phyloP scores from a whole-genome alignment of 768 basidiomycete species.

The Psilocybe azurescens region DNA sequence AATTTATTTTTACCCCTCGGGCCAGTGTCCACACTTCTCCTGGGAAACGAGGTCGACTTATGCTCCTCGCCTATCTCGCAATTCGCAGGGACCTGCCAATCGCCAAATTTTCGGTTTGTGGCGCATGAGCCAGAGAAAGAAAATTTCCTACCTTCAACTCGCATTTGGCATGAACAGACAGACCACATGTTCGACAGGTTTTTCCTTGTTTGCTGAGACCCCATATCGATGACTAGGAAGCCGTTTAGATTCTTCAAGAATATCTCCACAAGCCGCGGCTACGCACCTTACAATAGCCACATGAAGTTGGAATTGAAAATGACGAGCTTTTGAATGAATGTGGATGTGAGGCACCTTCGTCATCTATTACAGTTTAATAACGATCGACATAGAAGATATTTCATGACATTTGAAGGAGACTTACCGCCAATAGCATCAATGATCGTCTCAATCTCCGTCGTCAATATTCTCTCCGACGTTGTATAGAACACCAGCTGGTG shows the following conservation, averaged over 20 bases:
- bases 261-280: not conserved
- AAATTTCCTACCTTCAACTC: conserved; percentile 70
- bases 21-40: conserved; percentile 24
- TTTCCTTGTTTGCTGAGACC: conserved; percentile 88
- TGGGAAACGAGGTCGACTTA: conserved; percentile 30
- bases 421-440: conserved; percentile 65
- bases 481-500: conserved; percentile 62
- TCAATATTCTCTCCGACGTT: conserved; percentile 61
- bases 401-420: conserved; percentile 22
- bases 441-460: conserved; percentile 70
- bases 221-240: conserved; percentile 78
- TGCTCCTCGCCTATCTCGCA: conserved; percentile 48
- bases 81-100: conserved; percentile 57
- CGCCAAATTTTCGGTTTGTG: conserved; percentile 10
- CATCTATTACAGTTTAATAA: conserved; percentile 49
- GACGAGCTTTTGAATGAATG: conserved; percentile 86
- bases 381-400: conserved; percentile 14
- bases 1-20: conserved; percentile 31
- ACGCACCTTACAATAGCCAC: conserved; percentile 80
- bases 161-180: conserved; percentile 85
- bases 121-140: not conserved
- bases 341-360: conserved; percentile 71
- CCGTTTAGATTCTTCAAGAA: conserved; percentile 3
- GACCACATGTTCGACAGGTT: conserved; percentile 77
- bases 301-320: conserved; percentile 85